phyloP scores from a whole-genome alignment of 768 basidiomycete genomes.

The Serendipita indica region DNA sequence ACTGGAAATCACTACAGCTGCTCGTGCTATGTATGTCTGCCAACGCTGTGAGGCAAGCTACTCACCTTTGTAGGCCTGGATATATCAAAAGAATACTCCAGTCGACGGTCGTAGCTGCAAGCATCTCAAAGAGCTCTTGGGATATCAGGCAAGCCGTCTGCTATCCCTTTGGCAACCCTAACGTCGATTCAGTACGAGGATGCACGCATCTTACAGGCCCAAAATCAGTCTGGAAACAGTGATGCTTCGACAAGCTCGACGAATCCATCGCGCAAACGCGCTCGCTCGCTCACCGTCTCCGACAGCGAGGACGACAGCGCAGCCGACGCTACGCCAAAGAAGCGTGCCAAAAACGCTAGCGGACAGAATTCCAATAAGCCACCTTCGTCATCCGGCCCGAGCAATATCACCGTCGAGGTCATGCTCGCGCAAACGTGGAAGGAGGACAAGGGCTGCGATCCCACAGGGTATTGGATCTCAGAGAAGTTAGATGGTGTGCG shows the following conservation, averaged over 20 bases:
- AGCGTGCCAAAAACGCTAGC: neutral
- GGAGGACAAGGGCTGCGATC: constrained; percentile 36
- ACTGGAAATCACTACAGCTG: constrained; percentile 34
- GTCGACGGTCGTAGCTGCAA: constrained; percentile 37
- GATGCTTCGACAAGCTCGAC: neutral
- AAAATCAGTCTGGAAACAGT: constrained; percentile 16
- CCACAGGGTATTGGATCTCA: constrained; percentile 45
- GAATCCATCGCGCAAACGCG: constrained; percentile 2
- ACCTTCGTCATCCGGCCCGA: neutral
- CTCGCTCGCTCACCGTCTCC: neutral
- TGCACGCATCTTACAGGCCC: constrained; percentile 19
- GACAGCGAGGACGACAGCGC: constrained; percentile 14
- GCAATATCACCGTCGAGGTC: constrained; percentile 30
- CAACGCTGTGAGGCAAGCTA: constrained; percentile 3
- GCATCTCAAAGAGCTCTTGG: constrained; percentile 31
- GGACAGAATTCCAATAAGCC: neutral
- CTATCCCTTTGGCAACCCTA: neutral
- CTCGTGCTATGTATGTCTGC: constrained; percentile 14
- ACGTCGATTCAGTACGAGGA: constrained; percentile 28
- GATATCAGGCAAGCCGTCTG: constrained; percentile 22
- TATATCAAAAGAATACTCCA: constrained; percentile 21
- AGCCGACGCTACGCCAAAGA: constrained; percentile 5
- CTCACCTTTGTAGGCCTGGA: constrained; percentile 12
- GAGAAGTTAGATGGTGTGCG: constrained; percentile 49
- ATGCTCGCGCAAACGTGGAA: constrained; percentile 46